These are phyloP conservation scores for Calonectria pteridis DNA, from an alignment of 2,329 filamentous ascomycete genomes.

Conservation along the genomic window DNA sequence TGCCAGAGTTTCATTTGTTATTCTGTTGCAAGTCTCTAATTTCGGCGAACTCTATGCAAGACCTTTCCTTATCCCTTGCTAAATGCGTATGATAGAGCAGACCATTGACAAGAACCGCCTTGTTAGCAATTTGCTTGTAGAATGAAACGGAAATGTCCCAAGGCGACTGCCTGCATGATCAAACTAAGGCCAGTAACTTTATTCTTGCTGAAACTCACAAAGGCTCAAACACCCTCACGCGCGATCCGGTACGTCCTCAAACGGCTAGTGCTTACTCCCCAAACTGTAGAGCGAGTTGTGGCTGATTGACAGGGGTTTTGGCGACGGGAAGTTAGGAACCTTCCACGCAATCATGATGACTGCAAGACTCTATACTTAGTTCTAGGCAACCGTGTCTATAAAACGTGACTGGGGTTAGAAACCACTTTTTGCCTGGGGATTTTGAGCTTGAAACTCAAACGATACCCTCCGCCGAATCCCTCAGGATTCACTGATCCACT, in stretches of 20 bases:
- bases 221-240: background rate
- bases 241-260: background rate
- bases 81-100: background rate
- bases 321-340: background rate
- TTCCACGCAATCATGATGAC: background rate
- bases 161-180: background rate
- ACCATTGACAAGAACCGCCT: background rate
- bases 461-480: background rate
- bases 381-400: background rate
- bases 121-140: background rate
- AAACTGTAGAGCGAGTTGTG: background rate
- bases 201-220: background rate
- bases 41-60: background rate
- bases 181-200: background rate
- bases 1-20: background rate
- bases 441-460: background rate
- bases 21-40: background rate
- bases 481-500: background rate
- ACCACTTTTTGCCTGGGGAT: background rate
- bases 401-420: background rate
- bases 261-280: background rate
- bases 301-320: background rate
- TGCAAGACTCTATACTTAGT: background rate
- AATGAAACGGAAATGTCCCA: background rate
- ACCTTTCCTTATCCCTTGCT: background rate